These are phyloP conservation scores for Xylariomycetidae sp. DNA, from an alignment of 2,329 filamentous ascomycete genomes.

Conservation along the genomic window DNA sequence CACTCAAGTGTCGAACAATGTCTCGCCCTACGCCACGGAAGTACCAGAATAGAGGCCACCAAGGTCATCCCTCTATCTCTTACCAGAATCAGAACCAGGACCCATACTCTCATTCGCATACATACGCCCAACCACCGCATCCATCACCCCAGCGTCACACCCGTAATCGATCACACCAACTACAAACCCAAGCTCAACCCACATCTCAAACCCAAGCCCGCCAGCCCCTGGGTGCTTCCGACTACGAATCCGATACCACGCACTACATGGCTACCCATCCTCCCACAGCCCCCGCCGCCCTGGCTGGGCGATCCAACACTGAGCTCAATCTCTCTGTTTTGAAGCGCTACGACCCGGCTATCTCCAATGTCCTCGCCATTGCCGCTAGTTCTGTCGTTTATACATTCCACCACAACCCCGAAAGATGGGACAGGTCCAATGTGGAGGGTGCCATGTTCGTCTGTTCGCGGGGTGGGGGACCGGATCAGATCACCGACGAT, in stretches of 20 bases:
- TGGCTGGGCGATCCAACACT: conserved; percentile 67
- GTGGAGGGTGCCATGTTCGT: conserved; percentile 89
- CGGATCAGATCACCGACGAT: conserved; percentile 31
- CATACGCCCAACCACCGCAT: conserved; percentile 4
- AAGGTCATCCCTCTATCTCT: conserved; percentile 11
- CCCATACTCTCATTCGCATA: conserved; percentile 4
- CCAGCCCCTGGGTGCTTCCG: conserved; percentile 36
- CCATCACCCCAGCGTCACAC: conserved; percentile 31
- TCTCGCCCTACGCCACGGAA: conserved; percentile 31
- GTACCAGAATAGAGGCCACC: conserved; percentile 22
- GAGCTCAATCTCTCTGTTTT: conserved; percentile 86
- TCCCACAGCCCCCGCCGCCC: conserved; percentile 40
- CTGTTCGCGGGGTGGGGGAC: conserved; percentile 52
- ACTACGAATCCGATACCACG: conserved; percentile 64
- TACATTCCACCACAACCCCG: conserved; percentile 54
- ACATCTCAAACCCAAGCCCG: too few relatives aligned
- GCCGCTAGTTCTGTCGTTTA: conserved; percentile 86
- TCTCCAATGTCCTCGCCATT: conserved; percentile 70
- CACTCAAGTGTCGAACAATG: conserved; percentile 27
- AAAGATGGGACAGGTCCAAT: conserved; percentile 78
- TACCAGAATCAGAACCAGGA: conserved; percentile 8
- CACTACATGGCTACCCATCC: conserved; percentile 40
- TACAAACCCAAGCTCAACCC: conserved; percentile 22
- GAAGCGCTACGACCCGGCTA: conserved; percentile 71
- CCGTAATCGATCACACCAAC: conserved; percentile 22